Conservation (phyloP, 2,329 filamentous ascomycete genomes). For the Pseudogymnoascus sp. region DNA sequence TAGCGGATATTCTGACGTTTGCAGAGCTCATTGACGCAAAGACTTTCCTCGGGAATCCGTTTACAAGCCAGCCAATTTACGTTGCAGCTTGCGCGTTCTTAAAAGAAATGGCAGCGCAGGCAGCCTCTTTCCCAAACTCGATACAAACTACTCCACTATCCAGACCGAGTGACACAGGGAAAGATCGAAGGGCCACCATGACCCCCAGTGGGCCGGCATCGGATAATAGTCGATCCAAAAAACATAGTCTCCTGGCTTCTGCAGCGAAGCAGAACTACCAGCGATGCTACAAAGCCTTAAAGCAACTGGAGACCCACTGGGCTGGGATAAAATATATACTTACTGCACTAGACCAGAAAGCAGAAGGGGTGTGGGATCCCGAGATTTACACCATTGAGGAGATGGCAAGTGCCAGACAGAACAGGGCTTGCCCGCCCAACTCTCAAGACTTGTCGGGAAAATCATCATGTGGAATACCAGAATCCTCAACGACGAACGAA, state of each 20-base stretch:
- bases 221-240: background rate
- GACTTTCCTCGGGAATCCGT: constrained; percentile 79
- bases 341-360: constrained; percentile 77
- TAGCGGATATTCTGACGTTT: constrained; percentile 80
- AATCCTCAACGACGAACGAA: background rate
- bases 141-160: background rate
- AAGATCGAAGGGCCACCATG: background rate
- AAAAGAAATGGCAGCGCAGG: constrained; percentile 45
- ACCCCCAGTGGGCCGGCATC: background rate
- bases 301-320: constrained; percentile 75
- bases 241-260: background rate
- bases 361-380: constrained; percentile 65
- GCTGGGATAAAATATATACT: constrained; percentile 80
- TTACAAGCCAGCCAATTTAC: constrained; percentile 85
- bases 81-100: constrained; percentile 84
- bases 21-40: constrained; percentile 79
- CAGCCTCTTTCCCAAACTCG: constrained; percentile 12
- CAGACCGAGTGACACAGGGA: background rate
- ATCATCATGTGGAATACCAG: background rate
- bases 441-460: background rate
- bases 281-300: constrained; percentile 73
- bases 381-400: constrained; percentile 63
- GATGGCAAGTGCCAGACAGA: constrained; percentile 58
- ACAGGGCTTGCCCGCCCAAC: background rate
- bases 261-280: constrained; percentile 46